These are phyloP conservation scores for Punica granatum DNA, from an alignment of 345 rosid genomes.

Conservation along the genomic window DNA sequence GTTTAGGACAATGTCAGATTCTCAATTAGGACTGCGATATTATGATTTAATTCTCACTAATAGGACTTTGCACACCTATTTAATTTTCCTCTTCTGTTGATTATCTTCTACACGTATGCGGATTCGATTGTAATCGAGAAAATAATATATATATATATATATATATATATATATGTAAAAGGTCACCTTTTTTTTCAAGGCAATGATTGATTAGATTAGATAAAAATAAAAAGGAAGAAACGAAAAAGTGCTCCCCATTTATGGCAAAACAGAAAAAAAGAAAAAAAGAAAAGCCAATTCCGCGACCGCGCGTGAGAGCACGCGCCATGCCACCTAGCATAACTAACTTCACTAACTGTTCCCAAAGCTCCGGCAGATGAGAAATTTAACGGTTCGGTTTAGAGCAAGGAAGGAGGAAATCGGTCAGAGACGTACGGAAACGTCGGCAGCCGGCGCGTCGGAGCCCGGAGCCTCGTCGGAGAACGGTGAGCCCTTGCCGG, in stretches of 20 bases:
- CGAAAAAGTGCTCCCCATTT: neutral
- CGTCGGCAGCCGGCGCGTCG: conserved; percentile 41
- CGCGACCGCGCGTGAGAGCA: neutral
- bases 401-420: conserved; percentile 8
- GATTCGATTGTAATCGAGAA: too few species aligned
- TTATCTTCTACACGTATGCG: too few species aligned
- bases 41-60: too few species aligned
- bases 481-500: conserved; percentile 57
- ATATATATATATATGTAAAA: too few species aligned
- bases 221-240: neutral
- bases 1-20: too few species aligned
- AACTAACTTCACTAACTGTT: neutral
- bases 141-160: too few species aligned
- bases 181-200: too few species aligned
- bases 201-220: too few species aligned
- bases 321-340: neutral
- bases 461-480: conserved; percentile 40
- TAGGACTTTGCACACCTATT: too few species aligned
- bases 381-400: neutral
- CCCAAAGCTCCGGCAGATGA: neutral
- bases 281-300: neutral
- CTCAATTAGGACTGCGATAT: too few species aligned
- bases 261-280: neutral
- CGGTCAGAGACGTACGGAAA: conserved; percentile 52
- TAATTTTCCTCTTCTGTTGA: too few species aligned